Conservation (phyloP, 345 rosid species). For the Eucalyptus marginata region DNA sequence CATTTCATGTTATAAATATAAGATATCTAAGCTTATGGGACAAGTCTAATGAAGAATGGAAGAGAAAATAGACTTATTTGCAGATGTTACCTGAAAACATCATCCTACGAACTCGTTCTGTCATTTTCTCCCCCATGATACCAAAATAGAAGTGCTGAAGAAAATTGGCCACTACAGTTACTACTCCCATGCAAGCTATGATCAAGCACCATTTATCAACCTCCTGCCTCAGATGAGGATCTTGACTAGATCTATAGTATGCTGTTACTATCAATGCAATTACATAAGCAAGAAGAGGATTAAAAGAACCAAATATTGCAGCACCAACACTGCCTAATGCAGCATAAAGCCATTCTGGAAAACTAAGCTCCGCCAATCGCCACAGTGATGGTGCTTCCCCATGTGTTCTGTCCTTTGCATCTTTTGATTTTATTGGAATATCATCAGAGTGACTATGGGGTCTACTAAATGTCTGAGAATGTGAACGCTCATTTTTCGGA, state of each 20-base stretch:
- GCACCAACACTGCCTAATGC: slow-evolving; percentile 98
- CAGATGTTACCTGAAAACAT: slow-evolving; percentile 83
- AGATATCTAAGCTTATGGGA: neutral
- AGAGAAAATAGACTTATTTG: neutral
- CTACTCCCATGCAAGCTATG: slow-evolving; percentile 96
- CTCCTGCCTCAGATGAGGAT: slow-evolving; percentile 46
- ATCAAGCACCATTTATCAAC: slow-evolving; percentile 97
- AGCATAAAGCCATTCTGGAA: slow-evolving; percentile 98
- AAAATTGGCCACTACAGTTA: slow-evolving; percentile 94
- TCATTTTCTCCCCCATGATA: slow-evolving; percentile 99
- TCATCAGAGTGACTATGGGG: slow-evolving; percentile 83
- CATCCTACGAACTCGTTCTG: slow-evolving; percentile 95
- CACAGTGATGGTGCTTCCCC: slow-evolving; percentile 73
- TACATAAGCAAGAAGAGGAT: slow-evolving; percentile 95
- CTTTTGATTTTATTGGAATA: slow-evolving; percentile 31
- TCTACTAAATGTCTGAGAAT: slow-evolving; percentile 95
- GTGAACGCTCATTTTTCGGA: slow-evolving; percentile 91
- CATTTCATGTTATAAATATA: neutral
- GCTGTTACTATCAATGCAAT: slow-evolving; percentile 77
- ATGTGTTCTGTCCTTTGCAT: slow-evolving; percentile 34
- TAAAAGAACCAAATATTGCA: slow-evolving; percentile 95
- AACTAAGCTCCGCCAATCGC: slow-evolving; percentile 91
- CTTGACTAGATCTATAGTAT: slow-evolving; percentile 35
- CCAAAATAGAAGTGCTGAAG: slow-evolving; percentile 99
- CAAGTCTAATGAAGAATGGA: neutral